Evolutionary conservation across 1,284 basidiomycete species (phyloP).

Genomic region (Ganoderma meredithae): DNA sequence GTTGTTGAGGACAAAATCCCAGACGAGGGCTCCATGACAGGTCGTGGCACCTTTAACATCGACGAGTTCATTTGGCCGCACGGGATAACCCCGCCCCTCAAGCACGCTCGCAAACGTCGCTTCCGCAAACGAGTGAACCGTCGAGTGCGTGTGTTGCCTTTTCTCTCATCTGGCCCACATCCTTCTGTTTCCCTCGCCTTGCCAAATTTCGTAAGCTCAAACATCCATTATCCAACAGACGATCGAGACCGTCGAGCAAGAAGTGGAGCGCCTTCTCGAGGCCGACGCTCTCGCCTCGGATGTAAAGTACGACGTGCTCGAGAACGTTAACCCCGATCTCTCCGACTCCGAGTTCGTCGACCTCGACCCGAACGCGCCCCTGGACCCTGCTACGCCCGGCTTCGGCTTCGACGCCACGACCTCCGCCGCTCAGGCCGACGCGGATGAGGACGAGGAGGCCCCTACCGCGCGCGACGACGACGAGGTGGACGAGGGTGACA

Average conservation of each 20-base stretch:
- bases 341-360: conserved; percentile 88
- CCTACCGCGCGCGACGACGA: conserved; percentile 62
- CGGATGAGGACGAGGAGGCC: conserved; percentile 62
- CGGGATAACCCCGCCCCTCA: conserved; percentile 93
- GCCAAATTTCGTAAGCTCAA: not conserved
- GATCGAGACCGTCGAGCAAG: conserved; percentile 97
- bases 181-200: not conserved
- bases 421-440: conserved; percentile 57
- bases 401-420: conserved; percentile 36
- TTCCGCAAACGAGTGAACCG: conserved; percentile 92
- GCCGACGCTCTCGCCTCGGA: conserved; percentile 86
- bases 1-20: conserved; percentile 83
- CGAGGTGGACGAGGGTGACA: conserved; percentile 78
- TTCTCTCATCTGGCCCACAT: not conserved
- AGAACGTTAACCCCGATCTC: conserved; percentile 87
- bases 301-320: conserved; percentile 82
- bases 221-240: conserved; percentile 54
- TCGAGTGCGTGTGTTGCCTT: conserved; percentile 52
- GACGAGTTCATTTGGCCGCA: conserved; percentile 99
- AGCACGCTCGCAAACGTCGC: conserved; percentile 90
- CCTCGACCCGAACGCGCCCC: conserved; percentile 54
- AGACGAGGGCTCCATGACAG: conserved; percentile 66
- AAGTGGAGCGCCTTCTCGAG: conserved; percentile 91
- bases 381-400: conserved; percentile 66
- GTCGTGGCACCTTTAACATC: conserved; percentile 80